Conservation (phyloP, 495 filamentous ascomycete species). For the Melanomma pulvis-pyrius region DNA sequence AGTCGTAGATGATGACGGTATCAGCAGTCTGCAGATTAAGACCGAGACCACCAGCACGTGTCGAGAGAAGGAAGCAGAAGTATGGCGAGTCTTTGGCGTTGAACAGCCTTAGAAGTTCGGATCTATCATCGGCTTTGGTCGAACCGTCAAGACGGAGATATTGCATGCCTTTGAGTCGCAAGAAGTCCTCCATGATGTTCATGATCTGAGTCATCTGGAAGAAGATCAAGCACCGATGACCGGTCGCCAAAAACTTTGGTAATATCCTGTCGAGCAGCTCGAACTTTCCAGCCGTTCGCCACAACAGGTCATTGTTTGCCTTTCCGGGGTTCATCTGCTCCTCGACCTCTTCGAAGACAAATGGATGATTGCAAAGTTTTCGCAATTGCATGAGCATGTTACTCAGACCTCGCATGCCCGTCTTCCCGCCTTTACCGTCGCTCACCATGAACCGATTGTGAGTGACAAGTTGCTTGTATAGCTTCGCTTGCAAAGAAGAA, state of each 20-base stretch:
- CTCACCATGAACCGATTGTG: constrained; percentile 92
- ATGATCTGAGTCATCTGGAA: constrained; percentile 99
- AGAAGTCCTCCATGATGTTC: constrained; percentile 99
- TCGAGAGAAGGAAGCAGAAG: constrained; percentile 98
- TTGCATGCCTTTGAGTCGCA: constrained; percentile 75
- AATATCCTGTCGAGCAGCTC: constrained; percentile 90
- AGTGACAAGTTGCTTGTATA: constrained; percentile 95
- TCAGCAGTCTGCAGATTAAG: constrained; percentile 96
- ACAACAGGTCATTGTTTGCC: constrained; percentile 86
- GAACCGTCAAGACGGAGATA: constrained; percentile 95
- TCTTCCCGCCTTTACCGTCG: constrained; percentile 94
- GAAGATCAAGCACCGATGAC: constrained; percentile 97
- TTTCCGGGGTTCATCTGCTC: constrained; percentile 93
- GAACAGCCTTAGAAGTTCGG: constrained; percentile 83
- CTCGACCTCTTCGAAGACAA: constrained; percentile 96
- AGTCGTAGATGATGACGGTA: constrained; percentile 99
- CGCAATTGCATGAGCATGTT: constrained; percentile 99
- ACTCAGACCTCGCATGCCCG: constrained; percentile 90
- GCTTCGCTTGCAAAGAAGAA: constrained; percentile 86
- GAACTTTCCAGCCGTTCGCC: constrained; percentile 97
- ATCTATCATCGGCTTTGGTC: constrained; percentile 96
- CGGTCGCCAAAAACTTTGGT: constrained; percentile 85
- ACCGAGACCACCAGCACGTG: constrained; percentile 95
- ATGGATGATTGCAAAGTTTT: constrained; percentile 98
- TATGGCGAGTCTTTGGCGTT: constrained; percentile 88